These are phyloP conservation scores for Begonia fuchsioides DNA, from an alignment of 306 rosid genomes.

Conservation along the genomic window DNA sequence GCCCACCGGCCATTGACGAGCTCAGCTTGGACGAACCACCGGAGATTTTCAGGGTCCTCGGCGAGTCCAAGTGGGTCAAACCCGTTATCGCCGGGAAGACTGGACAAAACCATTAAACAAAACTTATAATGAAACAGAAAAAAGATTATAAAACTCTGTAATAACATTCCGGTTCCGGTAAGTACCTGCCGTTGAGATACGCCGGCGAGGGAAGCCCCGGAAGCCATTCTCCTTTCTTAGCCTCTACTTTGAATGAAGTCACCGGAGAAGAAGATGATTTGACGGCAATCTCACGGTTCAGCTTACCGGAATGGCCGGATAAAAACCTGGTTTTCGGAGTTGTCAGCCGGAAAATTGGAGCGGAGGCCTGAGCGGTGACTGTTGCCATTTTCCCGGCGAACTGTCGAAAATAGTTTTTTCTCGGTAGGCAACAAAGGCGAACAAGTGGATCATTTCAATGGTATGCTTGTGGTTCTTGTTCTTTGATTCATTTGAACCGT, in stretches of 20 bases:
- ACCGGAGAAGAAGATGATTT: slow-evolving; percentile 36
- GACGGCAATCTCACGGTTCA: slow-evolving; percentile 41
- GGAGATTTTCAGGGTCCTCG: slow-evolving; percentile 94
- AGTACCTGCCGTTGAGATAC: slow-evolving; percentile 72
- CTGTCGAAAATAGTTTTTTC: not conserved
- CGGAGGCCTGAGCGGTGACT: slow-evolving; percentile 77
- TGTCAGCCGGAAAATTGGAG: slow-evolving; percentile 73
- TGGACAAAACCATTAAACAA: slow-evolving; percentile 5
- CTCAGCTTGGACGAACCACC: slow-evolving; percentile 86
- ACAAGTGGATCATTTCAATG: slow-evolving; percentile 3
- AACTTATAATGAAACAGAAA: no score
- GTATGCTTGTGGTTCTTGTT: slow-evolving; percentile 45
- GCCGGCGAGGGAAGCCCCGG: slow-evolving; percentile 81
- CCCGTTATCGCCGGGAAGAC: slow-evolving; percentile 97
- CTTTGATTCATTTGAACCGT: slow-evolving; percentile 18
- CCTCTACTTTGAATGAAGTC: slow-evolving; percentile 56
- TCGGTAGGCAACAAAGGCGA: not conserved
- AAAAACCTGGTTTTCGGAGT: slow-evolving; percentile 51
- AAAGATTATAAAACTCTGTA: no score
- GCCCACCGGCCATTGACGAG: slow-evolving; percentile 93
- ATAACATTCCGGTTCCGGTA: no score
- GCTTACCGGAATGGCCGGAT: slow-evolving; percentile 50
- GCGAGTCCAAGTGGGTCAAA: slow-evolving; percentile 89
- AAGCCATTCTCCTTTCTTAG: slow-evolving; percentile 93
- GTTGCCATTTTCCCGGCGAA: slow-evolving; percentile 53